Conservation (phyloP, 345 rosid genomes). For the Populus nigra region DNA sequence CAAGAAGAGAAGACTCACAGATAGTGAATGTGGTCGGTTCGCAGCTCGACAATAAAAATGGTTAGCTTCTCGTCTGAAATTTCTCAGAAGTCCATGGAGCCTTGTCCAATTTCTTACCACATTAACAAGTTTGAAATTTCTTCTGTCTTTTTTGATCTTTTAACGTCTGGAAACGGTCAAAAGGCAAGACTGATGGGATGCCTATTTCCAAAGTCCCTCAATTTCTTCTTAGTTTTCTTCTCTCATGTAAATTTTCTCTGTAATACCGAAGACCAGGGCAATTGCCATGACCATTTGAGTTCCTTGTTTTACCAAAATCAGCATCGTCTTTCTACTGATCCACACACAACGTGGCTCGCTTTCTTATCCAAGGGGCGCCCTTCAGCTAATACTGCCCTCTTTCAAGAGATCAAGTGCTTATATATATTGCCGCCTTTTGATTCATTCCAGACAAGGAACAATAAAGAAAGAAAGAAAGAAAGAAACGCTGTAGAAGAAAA, state of each 20-base stretch:
- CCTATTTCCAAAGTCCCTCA: slow-evolving; percentile 7
- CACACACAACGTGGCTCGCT: neutral
- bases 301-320: neutral
- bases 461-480: neutral
- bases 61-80: too few species aligned
- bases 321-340: neutral
- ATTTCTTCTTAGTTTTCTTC: neutral
- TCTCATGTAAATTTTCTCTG: neutral
- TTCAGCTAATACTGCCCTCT: neutral
- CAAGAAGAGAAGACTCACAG: too few species aligned
- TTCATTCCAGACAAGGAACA: neutral
- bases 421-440: neutral
- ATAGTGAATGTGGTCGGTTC: too few species aligned
- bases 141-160: neutral
- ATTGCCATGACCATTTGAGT: neutral
- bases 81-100: too few species aligned
- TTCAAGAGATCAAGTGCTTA: too few species aligned
- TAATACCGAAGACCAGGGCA: neutral
- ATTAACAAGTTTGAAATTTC: neutral
- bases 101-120: too few species aligned
- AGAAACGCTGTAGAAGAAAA: too few species aligned
- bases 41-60: neutral
- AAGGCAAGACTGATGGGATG: neutral
- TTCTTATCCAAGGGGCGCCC: neutral
- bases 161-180: slow-evolving; percentile 16